Evolutionary conservation across 495 filamentous ascomycete genomes (phyloP), one percentile per base, ranked within the genome.

Genomic region (Penicillium goetzii): DNA sequence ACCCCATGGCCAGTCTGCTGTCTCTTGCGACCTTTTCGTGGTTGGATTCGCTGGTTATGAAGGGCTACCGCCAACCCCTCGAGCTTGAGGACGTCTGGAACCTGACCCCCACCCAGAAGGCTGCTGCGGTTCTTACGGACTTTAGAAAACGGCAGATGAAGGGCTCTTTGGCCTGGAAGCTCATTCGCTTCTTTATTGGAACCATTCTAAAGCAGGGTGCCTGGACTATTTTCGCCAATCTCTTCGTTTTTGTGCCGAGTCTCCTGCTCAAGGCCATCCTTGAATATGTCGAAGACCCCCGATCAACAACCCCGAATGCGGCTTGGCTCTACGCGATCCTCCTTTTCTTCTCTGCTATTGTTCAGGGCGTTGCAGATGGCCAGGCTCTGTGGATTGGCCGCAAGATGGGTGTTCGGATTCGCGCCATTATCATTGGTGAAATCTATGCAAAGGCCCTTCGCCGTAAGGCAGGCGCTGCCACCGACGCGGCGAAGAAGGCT

Each of bases 361-460:
- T 91, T 38, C 88, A 93, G 58, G 93, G 93, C 7, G 78, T 95
- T 23, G 87, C 86, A 26, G 91, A 91, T 74, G 89, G 88, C 17
- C 93, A 97, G 74, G 91, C 93, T n/a, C 84, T 99, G 0, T 98
- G 88, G 86, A 88, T 96, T 57, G 96, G 96, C 19, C 89, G 96
- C 49, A 96, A 91, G 73, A 91, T 98, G 58, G 96, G 93, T 74
- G 92, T 99, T 65, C 89, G 90, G 57, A 81, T 98, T 38, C 90
- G 94, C 40, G 93, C 96, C 26, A 92, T 99, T 67, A 92, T 99
- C 45, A 91, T 99, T 68, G 96, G 96, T 51, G 96, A 99, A 72
- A 93, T 99, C 41, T 99, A 98, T 72, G 90, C 94, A 40, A 99
- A 99, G 76, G 92, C 96, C 4, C 83, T 99, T n/a, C 85, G 93